phyloP scores from a whole-genome alignment of 306 rosid genomes.

The Canavalia ensiformis region DNA sequence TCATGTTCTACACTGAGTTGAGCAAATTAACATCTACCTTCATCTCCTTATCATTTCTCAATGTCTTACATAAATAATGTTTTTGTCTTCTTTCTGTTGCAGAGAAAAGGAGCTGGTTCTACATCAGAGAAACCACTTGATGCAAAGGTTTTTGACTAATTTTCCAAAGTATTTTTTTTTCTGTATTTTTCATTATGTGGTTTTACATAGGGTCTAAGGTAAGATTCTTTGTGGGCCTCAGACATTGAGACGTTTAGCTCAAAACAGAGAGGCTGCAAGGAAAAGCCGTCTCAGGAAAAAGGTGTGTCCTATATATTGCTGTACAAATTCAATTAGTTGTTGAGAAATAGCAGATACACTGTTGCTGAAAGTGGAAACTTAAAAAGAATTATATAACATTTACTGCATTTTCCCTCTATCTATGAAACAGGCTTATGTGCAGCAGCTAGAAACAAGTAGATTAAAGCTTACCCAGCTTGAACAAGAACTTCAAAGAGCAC shows the following conservation, averaged over 20 bases:
- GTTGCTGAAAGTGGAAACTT: background rate
- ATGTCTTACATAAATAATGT: background rate
- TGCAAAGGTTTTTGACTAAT: constrained; percentile 71
- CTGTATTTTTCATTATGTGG: background rate
- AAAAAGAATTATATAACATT: background rate
- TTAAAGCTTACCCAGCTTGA: constrained; percentile 88
- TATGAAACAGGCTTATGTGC: constrained; percentile 80
- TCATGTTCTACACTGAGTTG: background rate
- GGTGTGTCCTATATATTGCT: constrained; percentile 53
- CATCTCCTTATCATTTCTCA: background rate
- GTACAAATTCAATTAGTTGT: background rate
- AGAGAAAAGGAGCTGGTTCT: constrained; percentile 86
- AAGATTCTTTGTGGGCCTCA: constrained; percentile 35
- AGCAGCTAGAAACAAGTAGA: constrained; percentile 89
- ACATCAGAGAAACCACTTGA: constrained; percentile 86
- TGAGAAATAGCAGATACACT: background rate
- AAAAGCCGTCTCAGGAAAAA: constrained; percentile 95
- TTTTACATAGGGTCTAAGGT: background rate
- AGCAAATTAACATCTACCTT: constrained; percentile 2
- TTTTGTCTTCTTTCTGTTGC: constrained; percentile 44
- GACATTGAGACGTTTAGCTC: constrained; percentile 95
- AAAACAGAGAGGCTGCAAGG: constrained; percentile 96
- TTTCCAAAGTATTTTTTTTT: background rate
- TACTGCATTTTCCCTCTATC: constrained; percentile 12
- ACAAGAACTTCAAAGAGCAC: constrained; percentile 91